Conservation (phyloP, 139 green algal species). For the Chlamydomonas sphaeroides region DNA sequence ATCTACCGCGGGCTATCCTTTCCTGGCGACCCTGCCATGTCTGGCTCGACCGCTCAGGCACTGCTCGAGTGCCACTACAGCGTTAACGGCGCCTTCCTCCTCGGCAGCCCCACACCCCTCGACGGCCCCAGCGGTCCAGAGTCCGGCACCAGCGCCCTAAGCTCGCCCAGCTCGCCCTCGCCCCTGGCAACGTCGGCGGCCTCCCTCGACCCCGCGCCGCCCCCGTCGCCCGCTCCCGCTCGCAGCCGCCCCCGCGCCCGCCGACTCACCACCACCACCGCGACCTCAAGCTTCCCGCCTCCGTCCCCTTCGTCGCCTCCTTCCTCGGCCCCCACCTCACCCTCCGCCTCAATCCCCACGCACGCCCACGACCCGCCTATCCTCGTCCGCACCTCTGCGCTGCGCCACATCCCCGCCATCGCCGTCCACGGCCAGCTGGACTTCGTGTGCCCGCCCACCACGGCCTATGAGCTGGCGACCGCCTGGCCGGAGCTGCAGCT, state of each 20-base stretch:
- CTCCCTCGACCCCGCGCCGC: no score
- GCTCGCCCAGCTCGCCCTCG: no score
- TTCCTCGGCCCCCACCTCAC: no score
- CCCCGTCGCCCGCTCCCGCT: no score
- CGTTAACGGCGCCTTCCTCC: slow-evolving; percentile 60
- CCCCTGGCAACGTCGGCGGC: no score
- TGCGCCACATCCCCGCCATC: slow-evolving; percentile 60
- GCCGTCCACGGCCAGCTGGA: slow-evolving; percentile 73
- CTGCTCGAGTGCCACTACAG: slow-evolving; percentile 75
- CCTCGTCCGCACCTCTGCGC: neutral
- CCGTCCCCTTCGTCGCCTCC: no score
- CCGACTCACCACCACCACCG: no score
- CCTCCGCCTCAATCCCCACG: no score
- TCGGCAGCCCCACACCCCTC: neutral
- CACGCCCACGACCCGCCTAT: neutral
- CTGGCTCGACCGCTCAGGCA: slow-evolving; percentile 56
- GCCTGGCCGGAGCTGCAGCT: slow-evolving; percentile 70
- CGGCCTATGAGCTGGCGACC: slow-evolving; percentile 58
- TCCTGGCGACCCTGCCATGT: neutral
- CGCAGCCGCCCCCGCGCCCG: no score
- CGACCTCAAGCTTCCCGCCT: no score
- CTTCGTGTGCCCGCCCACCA: slow-evolving; percentile 69
- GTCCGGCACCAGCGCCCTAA: no score
- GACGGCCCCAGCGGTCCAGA: no score
- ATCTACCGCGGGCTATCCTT: slow-evolving; percentile 28